Conservation (phyloP, 768 basidiomycete genomes). For the Naganishia friedmannii region DNA sequence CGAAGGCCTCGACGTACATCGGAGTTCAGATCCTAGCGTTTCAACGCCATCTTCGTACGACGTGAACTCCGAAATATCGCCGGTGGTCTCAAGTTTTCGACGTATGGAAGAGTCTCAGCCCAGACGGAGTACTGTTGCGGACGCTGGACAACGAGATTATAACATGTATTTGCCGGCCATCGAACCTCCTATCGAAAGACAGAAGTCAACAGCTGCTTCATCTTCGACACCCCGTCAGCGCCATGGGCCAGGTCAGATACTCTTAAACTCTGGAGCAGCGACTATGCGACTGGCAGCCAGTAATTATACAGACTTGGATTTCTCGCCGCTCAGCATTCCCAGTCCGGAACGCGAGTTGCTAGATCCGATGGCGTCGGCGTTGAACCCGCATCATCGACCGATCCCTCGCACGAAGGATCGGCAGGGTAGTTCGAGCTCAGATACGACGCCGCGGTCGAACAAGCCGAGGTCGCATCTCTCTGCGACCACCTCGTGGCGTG, state of each 20-base stretch:
- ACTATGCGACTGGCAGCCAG: slow-evolving; percentile 46
- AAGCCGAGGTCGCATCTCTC: slow-evolving; percentile 4
- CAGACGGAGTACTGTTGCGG: slow-evolving; percentile 12
- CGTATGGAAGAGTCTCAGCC: neutral
- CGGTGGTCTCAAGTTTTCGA: neutral
- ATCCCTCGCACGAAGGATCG: neutral
- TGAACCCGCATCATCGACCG: slow-evolving; percentile 3
- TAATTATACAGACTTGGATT: slow-evolving; percentile 53
- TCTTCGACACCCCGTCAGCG: neutral
- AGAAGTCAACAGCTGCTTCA: neutral
- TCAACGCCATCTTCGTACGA: neutral
- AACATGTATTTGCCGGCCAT: slow-evolving; percentile 1
- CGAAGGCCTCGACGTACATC: neutral
- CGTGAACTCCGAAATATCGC: neutral
- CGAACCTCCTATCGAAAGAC: neutral
- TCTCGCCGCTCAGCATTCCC: slow-evolving; percentile 81
- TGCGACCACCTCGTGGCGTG: neutral
- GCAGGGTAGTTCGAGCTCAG: slow-evolving; percentile 26
- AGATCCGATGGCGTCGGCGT: slow-evolving; percentile 67
- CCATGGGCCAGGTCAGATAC: slow-evolving; percentile 24
- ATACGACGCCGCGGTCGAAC: neutral
- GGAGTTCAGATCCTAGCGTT: neutral
- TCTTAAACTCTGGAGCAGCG: slow-evolving; percentile 34
- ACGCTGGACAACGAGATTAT: slow-evolving; percentile 7
- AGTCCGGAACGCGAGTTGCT: slow-evolving; percentile 87